Evolutionary conservation across 116 monocot genomes (phyloP).

Genomic region (Dioscorea cayenensis): DNA sequence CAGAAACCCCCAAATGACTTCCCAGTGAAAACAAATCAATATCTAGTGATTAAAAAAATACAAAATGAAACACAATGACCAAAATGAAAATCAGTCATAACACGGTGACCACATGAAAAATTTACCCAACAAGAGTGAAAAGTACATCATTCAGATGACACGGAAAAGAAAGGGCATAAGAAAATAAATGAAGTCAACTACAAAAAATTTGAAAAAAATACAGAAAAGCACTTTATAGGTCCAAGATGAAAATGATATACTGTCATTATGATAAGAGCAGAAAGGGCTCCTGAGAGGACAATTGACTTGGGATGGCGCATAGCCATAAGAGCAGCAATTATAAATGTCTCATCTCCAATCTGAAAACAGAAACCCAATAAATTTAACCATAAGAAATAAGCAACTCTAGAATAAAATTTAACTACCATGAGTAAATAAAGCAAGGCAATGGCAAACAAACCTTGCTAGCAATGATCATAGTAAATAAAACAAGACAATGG

Average conservation of each 20-base stretch:
- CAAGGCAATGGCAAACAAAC: constrained; percentile 15
- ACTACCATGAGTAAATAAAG: background rate
- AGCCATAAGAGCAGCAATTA: constrained; percentile 96
- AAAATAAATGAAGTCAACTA: too few relatives aligned
- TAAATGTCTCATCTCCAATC: constrained; percentile 99
- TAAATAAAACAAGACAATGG: constrained; percentile 47
- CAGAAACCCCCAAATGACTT: too few relatives aligned
- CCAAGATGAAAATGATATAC: constrained; percentile 25
- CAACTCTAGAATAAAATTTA: background rate
- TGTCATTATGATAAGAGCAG: constrained; percentile 92
- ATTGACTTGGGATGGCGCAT: constrained; percentile 96
- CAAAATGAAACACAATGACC: too few relatives aligned
- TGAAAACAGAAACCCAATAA: constrained; percentile 8
- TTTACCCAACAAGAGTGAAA: background rate
- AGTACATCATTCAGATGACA: too few relatives aligned
- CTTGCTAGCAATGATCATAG: constrained; percentile 92
- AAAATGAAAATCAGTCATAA: too few relatives aligned
- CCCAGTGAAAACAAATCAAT: too few relatives aligned
- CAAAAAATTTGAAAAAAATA: background rate
- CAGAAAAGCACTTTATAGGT: background rate
- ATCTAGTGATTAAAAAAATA: too few relatives aligned
- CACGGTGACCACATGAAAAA: too few relatives aligned
- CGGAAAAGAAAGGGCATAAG: too few relatives aligned
- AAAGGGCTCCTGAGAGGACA: constrained; percentile 82
- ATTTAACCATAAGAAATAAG: background rate